A percentile compares a stretch with the other conserved stretches of the same genome.
Conservation (phyloP, 2,329 filamentous ascomycete genomes). For the Aquanectria penicillioides region DNA sequence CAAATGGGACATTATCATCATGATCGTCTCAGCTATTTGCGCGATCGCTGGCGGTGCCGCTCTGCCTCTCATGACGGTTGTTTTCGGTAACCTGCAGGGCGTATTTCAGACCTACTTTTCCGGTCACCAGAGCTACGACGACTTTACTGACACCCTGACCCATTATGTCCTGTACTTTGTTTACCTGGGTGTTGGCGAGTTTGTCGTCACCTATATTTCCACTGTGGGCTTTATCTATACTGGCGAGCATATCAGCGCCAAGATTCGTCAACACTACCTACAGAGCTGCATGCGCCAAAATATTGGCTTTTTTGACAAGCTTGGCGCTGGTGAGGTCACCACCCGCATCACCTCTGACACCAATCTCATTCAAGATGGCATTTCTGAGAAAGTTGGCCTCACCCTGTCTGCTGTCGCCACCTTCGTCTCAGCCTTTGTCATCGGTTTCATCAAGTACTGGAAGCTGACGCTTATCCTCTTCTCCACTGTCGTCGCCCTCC, state of each 20-base stretch:
- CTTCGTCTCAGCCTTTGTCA: slow-evolving; percentile 88
- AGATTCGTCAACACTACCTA: slow-evolving; percentile 86
- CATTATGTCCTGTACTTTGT: slow-evolving; percentile 83
- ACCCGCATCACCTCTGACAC: slow-evolving; percentile 95
- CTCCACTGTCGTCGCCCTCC: slow-evolving; percentile 82
- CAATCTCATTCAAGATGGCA: slow-evolving; percentile 91
- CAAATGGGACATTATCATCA: slow-evolving; percentile 70
- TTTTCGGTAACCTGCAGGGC: slow-evolving; percentile 81
- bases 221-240: slow-evolving; percentile 93
- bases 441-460: slow-evolving; percentile 92
- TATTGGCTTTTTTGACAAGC: slow-evolving; percentile 91
- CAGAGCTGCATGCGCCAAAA: slow-evolving; percentile 87
- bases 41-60: slow-evolving; percentile 79
- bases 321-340: slow-evolving; percentile 92
- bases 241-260: slow-evolving; percentile 80
- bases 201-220: slow-evolving; percentile 78
- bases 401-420: slow-evolving; percentile 81
- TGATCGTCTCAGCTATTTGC: slow-evolving; percentile 68
- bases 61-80: slow-evolving; percentile 81
- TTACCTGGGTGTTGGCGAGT: slow-evolving; percentile 85
- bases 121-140: slow-evolving; percentile 53
- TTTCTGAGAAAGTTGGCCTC: slow-evolving; percentile 88
- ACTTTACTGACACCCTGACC: slow-evolving; percentile 69
- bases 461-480: slow-evolving; percentile 89
- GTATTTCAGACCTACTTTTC: slow-evolving; percentile 74